phyloP scores from a whole-genome alignment of 257 asterid species.

The Henckelia pumila region DNA sequence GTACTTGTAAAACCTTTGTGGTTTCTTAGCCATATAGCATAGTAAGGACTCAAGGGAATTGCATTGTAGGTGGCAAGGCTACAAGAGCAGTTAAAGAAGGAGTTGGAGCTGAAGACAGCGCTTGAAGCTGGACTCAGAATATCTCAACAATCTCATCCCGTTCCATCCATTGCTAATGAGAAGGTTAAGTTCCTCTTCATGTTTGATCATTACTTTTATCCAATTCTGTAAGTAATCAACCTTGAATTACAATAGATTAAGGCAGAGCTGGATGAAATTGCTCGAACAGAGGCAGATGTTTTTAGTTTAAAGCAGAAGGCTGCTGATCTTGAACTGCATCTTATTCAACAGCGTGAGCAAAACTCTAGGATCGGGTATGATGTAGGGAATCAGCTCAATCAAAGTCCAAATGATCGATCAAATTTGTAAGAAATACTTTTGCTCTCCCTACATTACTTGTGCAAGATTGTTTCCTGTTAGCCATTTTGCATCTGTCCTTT shows the following conservation, averaged over 20 bases:
- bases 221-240: constrained; percentile 26
- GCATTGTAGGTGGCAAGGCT: constrained; percentile 68
- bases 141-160: constrained; percentile 40
- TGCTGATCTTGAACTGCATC: constrained; percentile 62
- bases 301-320: constrained; percentile 55
- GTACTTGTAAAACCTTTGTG: constrained; percentile 15
- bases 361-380: constrained; percentile 51
- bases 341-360: constrained; percentile 60
- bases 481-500: constrained; percentile 22
- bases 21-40: constrained; percentile 13
- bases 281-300: constrained; percentile 62
- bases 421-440: constrained; percentile 43
- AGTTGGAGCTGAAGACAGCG: constrained; percentile 61
- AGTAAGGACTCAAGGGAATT: constrained; percentile 23
- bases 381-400: constrained; percentile 39
- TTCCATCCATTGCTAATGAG: constrained; percentile 54
- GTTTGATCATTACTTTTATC: constrained; percentile 7
- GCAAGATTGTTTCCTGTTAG: constrained; percentile 20
- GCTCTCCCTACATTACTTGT: constrained; percentile 4
- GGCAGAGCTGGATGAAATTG: constrained; percentile 64
- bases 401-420: constrained; percentile 36
- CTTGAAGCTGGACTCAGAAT: constrained; percentile 66
- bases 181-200: constrained; percentile 45
- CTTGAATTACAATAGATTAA: constrained; percentile 44
- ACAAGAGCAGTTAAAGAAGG: constrained; percentile 70